A percentile compares a stretch with the other conserved stretches of the same genome.
Evolutionary conservation across 2,329 filamentous ascomycete species (phyloP).

Genomic region (Talaromyces sp.): DNA sequence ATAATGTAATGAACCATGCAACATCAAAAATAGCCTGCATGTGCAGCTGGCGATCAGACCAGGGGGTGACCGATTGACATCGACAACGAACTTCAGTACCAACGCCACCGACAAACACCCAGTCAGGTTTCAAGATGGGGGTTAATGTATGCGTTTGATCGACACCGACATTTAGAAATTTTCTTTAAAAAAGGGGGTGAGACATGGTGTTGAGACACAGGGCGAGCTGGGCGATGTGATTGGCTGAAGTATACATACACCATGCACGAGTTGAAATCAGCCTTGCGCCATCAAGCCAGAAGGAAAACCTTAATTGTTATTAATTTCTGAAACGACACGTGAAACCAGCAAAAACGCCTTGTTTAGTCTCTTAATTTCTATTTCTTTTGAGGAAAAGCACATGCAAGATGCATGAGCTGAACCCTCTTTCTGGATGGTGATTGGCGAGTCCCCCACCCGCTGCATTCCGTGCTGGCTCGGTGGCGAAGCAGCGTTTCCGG

Average conservation of each 20-base stretch:
- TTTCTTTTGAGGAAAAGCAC: not conserved
- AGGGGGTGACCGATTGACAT: not conserved
- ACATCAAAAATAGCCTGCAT: not conserved
- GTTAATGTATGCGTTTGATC: not conserved
- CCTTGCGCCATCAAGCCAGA: not conserved
- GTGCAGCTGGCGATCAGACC: not conserved
- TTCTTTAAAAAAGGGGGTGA: not conserved
- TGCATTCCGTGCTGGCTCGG: not conserved
- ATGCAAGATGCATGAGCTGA: not conserved
- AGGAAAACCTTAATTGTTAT: not conserved
- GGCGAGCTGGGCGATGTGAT: not conserved
- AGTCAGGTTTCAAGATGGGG: not conserved
- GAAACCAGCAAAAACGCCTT: not conserved
- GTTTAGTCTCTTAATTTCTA: no score
- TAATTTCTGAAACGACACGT: not conserved
- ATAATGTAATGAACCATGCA: not conserved
- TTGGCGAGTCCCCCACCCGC: not conserved
- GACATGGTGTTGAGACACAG: not conserved
- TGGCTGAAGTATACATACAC: not conserved
- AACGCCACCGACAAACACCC: not conserved
- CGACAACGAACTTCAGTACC: not conserved
- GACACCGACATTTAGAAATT: not conserved
- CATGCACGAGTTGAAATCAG: not conserved
- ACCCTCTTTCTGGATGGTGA: not conserved
- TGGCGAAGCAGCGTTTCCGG: not conserved